phyloP scores from a whole-genome alignment of 129 eudicot genomes.

The Deinandra increscens region DNA sequence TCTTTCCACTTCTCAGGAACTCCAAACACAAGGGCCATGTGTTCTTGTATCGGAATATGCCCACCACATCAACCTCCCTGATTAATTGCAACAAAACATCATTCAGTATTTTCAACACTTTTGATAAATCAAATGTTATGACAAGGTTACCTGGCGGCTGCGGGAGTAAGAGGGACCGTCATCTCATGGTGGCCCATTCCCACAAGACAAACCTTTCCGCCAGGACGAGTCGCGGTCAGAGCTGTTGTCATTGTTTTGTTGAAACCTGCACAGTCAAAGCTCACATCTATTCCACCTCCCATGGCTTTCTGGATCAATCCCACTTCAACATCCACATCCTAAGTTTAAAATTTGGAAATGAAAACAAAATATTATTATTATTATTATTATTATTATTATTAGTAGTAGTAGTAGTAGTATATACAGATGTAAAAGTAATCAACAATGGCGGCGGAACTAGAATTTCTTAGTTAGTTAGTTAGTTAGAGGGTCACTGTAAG shows the following conservation, averaged over 20 bases:
- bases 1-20: constrained; percentile 62
- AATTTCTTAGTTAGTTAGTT: too few relatives aligned
- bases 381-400: too few relatives aligned
- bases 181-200: constrained; percentile 73
- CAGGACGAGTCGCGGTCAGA: constrained; percentile 51
- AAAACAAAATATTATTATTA: neutral
- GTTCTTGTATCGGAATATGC: constrained; percentile 71
- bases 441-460: too few relatives aligned
- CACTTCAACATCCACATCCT: constrained; percentile 55
- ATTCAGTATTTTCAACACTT: neutral
- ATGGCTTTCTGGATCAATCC: constrained; percentile 52
- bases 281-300: constrained; percentile 56
- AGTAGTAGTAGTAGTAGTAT: too few relatives aligned
- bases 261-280: constrained; percentile 74
- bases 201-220: constrained; percentile 69
- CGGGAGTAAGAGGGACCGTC: constrained; percentile 73
- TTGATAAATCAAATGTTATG: neutral
- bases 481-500: too few relatives aligned
- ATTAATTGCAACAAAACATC: neutral
- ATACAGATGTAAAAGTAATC: too few relatives aligned
- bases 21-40: constrained; percentile 75
- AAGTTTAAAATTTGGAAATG: neutral
- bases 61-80: constrained; percentile 78
- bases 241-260: constrained; percentile 71
- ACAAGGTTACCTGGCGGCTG: constrained; percentile 58